Evolutionary conservation across 1,139 yeast genomes (phyloP).

Genomic region (Eremothecium coryli): DNA sequence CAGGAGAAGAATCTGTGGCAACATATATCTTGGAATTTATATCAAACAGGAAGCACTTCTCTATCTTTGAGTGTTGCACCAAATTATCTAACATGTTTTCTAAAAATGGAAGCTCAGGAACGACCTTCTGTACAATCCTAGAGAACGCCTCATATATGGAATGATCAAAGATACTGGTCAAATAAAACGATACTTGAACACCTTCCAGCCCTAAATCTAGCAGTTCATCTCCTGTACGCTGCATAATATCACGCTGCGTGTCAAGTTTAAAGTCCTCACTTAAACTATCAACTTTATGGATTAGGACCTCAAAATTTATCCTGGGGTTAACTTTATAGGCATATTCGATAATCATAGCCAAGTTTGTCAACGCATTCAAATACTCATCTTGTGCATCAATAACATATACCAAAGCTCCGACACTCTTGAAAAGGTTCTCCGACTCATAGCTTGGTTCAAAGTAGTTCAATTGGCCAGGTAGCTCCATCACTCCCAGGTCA

Average conservation of each 20-base stretch:
- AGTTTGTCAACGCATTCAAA: conserved; percentile 77
- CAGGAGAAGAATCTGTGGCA: conserved; percentile 93
- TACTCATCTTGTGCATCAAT: conserved; percentile 95
- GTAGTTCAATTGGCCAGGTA: conserved; percentile 88
- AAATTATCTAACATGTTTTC: conserved; percentile 84
- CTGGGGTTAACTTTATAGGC: conserved; percentile 80
- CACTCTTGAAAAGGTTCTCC: conserved; percentile 64
- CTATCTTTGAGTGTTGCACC: conserved; percentile 83
- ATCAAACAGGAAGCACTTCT: conserved; percentile 86
- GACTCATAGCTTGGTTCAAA: conserved; percentile 81
- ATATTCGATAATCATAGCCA: conserved; percentile 80
- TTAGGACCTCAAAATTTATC: conserved; percentile 82
- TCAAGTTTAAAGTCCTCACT: conserved; percentile 90
- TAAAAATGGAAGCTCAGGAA: conserved; percentile 78
- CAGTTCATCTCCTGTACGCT: conserved; percentile 86
- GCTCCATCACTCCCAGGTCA: conserved; percentile 85
- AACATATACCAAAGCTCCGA: conserved; percentile 91
- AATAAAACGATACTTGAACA: conserved; percentile 81
- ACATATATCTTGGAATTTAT: conserved; percentile 90
- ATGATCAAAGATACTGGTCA: conserved; percentile 91
- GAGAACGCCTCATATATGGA: conserved; percentile 94
- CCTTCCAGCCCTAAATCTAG: conserved; percentile 85
- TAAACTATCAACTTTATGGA: conserved; percentile 91
- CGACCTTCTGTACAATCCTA: conserved; percentile 80
- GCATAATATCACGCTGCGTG: conserved; percentile 94